These are phyloP conservation scores for Pyricularia sp. DNA, from an alignment of 2,329 filamentous ascomycete species.

Conservation along the genomic window DNA sequence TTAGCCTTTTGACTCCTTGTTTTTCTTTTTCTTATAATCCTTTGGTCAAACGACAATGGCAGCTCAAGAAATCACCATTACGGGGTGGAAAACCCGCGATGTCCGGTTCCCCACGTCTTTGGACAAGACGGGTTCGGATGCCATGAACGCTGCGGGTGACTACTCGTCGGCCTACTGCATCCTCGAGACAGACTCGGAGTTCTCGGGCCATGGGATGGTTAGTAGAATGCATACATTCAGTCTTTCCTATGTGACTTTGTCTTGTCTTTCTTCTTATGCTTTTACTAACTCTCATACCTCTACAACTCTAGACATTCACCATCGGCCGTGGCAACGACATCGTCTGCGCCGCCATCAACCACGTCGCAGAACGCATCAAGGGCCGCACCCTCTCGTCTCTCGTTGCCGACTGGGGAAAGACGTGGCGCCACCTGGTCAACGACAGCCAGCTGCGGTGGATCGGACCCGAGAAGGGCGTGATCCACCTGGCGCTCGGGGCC, in stretches of 20 bases:
- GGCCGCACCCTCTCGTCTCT: conserved; percentile 69
- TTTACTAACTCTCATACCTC: neutral
- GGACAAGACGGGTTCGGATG: conserved; percentile 92
- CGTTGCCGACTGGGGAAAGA: conserved; percentile 73
- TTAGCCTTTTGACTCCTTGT: neutral
- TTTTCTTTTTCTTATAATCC: neutral
- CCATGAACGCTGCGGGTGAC: conserved; percentile 91
- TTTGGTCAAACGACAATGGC: neutral
- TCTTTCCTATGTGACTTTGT: neutral
- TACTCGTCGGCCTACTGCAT: conserved; percentile 96
- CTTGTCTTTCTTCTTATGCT: neutral
- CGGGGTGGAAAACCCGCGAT: conserved; percentile 61
- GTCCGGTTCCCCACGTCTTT: conserved; percentile 84
- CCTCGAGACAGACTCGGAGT: conserved; percentile 65
- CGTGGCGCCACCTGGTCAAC: conserved; percentile 85
- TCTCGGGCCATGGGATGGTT: conserved; percentile 72
- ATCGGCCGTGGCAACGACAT: conserved; percentile 89
- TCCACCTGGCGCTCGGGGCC: conserved; percentile 81
- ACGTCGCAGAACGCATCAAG: conserved; percentile 67
- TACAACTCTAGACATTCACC: conserved; percentile 53
- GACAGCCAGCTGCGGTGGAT: conserved; percentile 92
- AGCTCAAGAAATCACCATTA: conserved; percentile 56
- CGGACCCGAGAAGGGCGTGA: conserved; percentile 87
- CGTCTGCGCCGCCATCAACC: conserved; percentile 74
- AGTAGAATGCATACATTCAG: neutral